Evolutionary conservation across 139 green algal genomes (phyloP).

Genomic region (Chlamydomonas schloesseri): DNA sequence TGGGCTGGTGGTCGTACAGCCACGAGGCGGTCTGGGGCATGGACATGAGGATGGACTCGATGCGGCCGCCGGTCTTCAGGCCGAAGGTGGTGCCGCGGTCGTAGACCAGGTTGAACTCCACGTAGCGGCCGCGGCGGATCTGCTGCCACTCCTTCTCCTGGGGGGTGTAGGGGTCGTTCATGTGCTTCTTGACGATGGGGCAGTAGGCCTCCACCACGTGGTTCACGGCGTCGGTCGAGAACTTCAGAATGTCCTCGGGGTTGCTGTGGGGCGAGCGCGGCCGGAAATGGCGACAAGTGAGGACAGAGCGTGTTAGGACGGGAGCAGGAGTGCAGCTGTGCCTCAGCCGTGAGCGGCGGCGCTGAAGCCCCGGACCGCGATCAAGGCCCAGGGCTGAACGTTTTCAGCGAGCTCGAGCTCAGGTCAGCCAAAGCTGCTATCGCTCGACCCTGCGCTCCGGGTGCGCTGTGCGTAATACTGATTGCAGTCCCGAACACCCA

Average conservation of each 20-base stretch:
- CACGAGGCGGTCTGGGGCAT: slow-evolving; percentile 83
- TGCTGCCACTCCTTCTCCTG: slow-evolving; percentile 98
- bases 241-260: slow-evolving; percentile 80
- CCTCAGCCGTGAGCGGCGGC: too few species aligned
- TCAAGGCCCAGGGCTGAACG: too few species aligned
- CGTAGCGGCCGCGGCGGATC: slow-evolving; percentile 86
- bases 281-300: too few species aligned
- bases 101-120: slow-evolving; percentile 99
- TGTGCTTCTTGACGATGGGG: slow-evolving; percentile 92
- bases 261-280: slow-evolving; percentile 52
- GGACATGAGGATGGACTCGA: slow-evolving; percentile 96
- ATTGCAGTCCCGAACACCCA: too few species aligned
- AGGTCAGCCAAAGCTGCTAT: too few species aligned
- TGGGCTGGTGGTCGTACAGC: slow-evolving; percentile 91
- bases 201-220: slow-evolving; percentile 88
- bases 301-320: too few species aligned
- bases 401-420: too few species aligned
- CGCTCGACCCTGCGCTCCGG: too few species aligned
- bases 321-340: too few species aligned
- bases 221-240: slow-evolving; percentile 85
- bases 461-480: too few species aligned
- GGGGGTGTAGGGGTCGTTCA: slow-evolving; percentile 88
- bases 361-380: too few species aligned
- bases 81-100: slow-evolving; percentile 98
- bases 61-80: slow-evolving; percentile 97